Base-by-base conservation (phyloP, 2,329 filamentous ascomycete species). In the Neonectria magnoliae region DNA sequence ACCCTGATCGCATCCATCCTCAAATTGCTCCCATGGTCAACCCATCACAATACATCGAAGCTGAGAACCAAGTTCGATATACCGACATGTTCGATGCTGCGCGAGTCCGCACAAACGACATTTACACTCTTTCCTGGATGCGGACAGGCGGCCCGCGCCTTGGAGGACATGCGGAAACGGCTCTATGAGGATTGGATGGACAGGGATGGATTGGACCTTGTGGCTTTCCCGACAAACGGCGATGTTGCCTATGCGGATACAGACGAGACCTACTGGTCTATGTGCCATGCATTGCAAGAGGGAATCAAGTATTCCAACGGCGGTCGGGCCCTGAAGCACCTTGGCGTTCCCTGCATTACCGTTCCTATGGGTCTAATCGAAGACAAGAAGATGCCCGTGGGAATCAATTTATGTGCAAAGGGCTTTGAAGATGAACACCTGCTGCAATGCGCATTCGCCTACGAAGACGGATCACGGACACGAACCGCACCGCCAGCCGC, bases 111-210 rank as follows among this genome's bases (percentile, higher is more conserved):
- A 31, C 18, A n/a, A 36, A 27, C 9, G 41, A 51, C 8, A 9
- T 60, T 3, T 45, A 60, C 22, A 20, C 29, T 2, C 52, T 66
- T 66, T 18, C 47, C 65, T 70, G 44, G 64, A 29, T 31, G 60
- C 8, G 56, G 44, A 18, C 27, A 59, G 29, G 45, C 61, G 2
- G 25, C 52, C 3, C 25, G 76, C 25, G 79, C 80, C 0, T 78
- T 88, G 0, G 85, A 88, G 74, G 76, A 74, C 1, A 80, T 81
- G 64, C 81, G 85, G 4, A 84, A 85, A 63, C 76, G 78, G 10
- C 81, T 83, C 14, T 71, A 84, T 0, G 57, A 58, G 8, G 47
- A 54, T 22, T 65, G 56, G 55, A 48, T 66, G 44, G 56, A 66
- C 14, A 9, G 14, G 6, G 41, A 55, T 13, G 41, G 33, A 16